phyloP scores from a whole-genome alignment of 164 flowering plant species.

The Vitis rupestris region DNA sequence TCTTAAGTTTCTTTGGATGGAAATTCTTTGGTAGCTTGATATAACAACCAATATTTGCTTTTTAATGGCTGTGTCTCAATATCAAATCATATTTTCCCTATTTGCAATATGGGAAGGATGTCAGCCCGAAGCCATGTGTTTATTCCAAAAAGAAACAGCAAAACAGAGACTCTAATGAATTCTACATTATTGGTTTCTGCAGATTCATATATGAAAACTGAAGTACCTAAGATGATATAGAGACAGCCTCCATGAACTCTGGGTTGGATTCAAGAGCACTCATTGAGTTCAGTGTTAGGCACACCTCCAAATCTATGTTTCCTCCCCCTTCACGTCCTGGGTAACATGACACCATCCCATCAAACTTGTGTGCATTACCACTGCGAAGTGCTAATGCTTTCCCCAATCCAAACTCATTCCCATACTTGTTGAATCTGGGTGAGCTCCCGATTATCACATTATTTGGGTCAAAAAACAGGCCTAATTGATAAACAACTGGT shows the following conservation, averaged over 20 bases:
- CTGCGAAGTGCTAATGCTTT: conserved; percentile 44
- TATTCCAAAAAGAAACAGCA: too few relatives aligned
- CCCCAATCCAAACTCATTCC: conserved; percentile 52
- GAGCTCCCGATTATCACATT: conserved; percentile 48
- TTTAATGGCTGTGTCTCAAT: too few relatives aligned
- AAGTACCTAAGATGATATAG: neutral
- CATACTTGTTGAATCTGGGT: conserved; percentile 48
- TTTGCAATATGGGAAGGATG: too few relatives aligned
- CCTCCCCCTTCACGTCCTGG: conserved; percentile 56
- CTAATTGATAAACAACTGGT: conserved; percentile 24
- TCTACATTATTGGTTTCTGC: too few relatives aligned
- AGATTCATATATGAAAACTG: too few relatives aligned
- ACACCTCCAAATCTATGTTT: conserved; percentile 46
- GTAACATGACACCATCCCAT: conserved; percentile 44
- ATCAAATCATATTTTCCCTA: too few relatives aligned
- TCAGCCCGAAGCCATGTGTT: too few relatives aligned
- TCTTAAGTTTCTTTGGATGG: too few relatives aligned
- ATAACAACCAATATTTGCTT: too few relatives aligned
- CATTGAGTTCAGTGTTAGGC: conserved; percentile 37
- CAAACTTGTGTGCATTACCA: conserved; percentile 45
- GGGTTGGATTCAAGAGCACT: conserved; percentile 35
- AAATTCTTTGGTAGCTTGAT: too few relatives aligned
- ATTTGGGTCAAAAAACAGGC: conserved; percentile 16
- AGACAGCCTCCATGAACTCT: conserved; percentile 38
- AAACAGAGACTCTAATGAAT: too few relatives aligned